Evolutionary conservation across 2,329 filamentous ascomycete genomes (phyloP).

Genomic region (Epichloe gansuensis): DNA sequence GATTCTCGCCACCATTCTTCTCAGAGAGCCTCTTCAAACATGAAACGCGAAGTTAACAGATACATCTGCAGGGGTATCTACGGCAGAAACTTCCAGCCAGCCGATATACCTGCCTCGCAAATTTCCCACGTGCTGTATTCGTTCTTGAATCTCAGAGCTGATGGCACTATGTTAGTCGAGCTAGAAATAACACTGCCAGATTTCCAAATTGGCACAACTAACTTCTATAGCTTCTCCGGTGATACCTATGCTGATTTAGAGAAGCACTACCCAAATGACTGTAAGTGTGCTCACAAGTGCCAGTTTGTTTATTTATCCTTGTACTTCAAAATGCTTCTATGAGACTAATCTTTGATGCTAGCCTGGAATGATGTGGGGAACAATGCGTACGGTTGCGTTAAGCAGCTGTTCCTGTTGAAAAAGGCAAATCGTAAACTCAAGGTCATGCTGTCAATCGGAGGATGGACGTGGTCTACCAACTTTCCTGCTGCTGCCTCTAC

Average conservation of each 20-base stretch:
- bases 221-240: slow-evolving; percentile 39
- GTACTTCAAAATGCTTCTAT: not conserved
- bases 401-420: slow-evolving; percentile 69
- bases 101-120: slow-evolving; percentile 53
- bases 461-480: slow-evolving; percentile 72
- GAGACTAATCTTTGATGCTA: slow-evolving; percentile 9
- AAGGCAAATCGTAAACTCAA: slow-evolving; percentile 67
- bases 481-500: slow-evolving; percentile 58
- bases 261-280: slow-evolving; percentile 61
- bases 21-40: not conserved
- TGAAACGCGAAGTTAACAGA: not conserved
- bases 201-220: not conserved
- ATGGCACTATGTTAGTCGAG: slow-evolving; percentile 54
- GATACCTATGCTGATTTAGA: slow-evolving; percentile 59
- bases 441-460: slow-evolving; percentile 66
- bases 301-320: not conserved
- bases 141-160: slow-evolving; percentile 61
- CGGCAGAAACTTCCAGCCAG: slow-evolving; percentile 57
- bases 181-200: not conserved
- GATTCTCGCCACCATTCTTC: not conserved
- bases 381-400: slow-evolving; percentile 70
- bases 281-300: slow-evolving; percentile 18
- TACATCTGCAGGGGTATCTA: slow-evolving; percentile 50
- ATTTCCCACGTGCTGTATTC: slow-evolving; percentile 70
- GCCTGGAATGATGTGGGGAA: slow-evolving; percentile 49